Percentiles rank a stretch among this genome's conserved stretches.
phyloP scores from a whole-genome alignment of 768 basidiomycete genomes.

The Leccinum boreale region DNA sequence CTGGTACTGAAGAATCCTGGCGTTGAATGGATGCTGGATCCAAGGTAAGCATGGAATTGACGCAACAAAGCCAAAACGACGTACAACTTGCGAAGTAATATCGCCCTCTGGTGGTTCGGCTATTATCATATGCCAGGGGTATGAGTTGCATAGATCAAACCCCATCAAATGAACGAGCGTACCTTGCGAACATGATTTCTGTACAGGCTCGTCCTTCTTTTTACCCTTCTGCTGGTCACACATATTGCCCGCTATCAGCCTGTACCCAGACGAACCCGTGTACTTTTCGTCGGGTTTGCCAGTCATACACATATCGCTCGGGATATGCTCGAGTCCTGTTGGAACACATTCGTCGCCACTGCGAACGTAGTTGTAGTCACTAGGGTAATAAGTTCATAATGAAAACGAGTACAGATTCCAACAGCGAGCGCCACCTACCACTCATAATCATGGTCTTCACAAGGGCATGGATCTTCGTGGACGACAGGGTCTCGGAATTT shows the following conservation, averaged over 20 bases:
- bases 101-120: constrained; percentile 81
- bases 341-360: constrained; percentile 75
- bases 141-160: background rate
- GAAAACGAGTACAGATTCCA: background rate
- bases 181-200: constrained; percentile 82
- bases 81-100: constrained; percentile 69
- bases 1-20: constrained; percentile 64
- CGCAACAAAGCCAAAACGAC: constrained; percentile 18
- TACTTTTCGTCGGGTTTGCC: constrained; percentile 58
- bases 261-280: constrained; percentile 86
- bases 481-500: constrained; percentile 86
- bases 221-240: constrained; percentile 60
- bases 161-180: background rate
- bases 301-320: constrained; percentile 62
- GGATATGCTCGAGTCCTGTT: constrained; percentile 84
- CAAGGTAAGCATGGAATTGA: constrained; percentile 4
- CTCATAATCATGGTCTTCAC: constrained; percentile 87
- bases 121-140: constrained; percentile 21
- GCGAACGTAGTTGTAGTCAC: constrained; percentile 87
- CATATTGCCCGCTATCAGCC: constrained; percentile 89
- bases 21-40: constrained; percentile 63
- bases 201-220: constrained; percentile 63
- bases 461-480: constrained; percentile 80
- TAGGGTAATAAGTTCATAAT: constrained; percentile 25
- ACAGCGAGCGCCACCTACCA: constrained; percentile 55